These are phyloP conservation scores for Leptographium flavum DNA, from an alignment of 2,329 filamentous ascomycete species.

Conservation along the genomic window DNA sequence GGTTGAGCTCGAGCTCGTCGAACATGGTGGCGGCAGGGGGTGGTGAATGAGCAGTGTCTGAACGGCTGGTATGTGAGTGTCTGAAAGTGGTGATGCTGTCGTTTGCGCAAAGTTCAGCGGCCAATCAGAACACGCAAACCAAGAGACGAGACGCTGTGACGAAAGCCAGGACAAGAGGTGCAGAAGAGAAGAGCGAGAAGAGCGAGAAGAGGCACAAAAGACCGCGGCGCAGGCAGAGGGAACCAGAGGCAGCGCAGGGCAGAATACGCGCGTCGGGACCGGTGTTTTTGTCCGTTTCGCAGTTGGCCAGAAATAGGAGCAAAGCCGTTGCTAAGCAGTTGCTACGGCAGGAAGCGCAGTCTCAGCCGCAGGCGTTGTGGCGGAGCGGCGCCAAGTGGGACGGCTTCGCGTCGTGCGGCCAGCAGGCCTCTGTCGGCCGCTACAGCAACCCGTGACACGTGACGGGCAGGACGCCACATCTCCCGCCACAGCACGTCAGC, in stretches of 20 bases:
- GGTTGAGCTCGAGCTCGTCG: constrained; percentile 35
- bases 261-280: background rate
- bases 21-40: constrained; percentile 20
- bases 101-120: background rate
- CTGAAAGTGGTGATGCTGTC: too few relatives aligned
- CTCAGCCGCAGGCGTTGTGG: background rate
- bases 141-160: background rate
- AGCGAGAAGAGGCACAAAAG: background rate
- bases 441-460: too few relatives aligned
- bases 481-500: too few relatives aligned
- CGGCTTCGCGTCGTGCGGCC: too few relatives aligned
- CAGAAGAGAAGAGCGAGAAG: background rate
- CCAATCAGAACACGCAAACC: too few relatives aligned
- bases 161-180: background rate
- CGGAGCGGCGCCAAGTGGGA: background rate
- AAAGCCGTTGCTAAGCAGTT: too few relatives aligned
- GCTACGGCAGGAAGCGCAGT: too few relatives aligned
- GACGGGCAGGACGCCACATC: too few relatives aligned
- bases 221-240: background rate
- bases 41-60: too few relatives aligned
- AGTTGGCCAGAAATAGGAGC: too few relatives aligned
- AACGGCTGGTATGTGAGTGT: too few relatives aligned
- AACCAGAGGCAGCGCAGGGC: background rate
- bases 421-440: too few relatives aligned
- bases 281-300: background rate